These are phyloP conservation scores for Gynandropsis gynandra DNA, from an alignment of 345 rosid genomes.

Conservation along the genomic window DNA sequence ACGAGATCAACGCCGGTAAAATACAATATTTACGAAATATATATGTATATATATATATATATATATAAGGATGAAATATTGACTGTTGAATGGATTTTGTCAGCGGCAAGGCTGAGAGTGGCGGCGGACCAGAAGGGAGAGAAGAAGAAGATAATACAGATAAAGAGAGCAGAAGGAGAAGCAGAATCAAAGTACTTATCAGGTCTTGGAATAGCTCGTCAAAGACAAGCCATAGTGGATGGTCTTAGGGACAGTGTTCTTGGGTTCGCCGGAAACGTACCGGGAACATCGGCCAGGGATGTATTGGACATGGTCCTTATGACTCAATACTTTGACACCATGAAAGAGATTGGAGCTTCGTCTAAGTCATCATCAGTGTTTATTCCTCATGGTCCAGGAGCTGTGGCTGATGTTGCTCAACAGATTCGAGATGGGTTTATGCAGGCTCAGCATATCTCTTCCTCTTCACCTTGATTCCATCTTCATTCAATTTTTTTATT, in stretches of 20 bases:
- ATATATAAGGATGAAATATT: too few species aligned
- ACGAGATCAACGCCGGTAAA: slow-evolving; percentile 47
- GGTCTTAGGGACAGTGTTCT: slow-evolving; percentile 54
- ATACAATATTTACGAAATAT: neutral
- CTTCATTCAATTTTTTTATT: too few species aligned
- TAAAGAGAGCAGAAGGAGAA: slow-evolving; percentile 47
- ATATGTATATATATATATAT: too few species aligned
- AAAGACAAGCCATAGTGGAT: slow-evolving; percentile 53
- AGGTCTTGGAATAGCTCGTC: slow-evolving; percentile 47
- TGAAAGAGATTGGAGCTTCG: slow-evolving; percentile 49
- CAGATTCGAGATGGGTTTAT: slow-evolving; percentile 54
- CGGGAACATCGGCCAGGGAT: slow-evolving; percentile 39
- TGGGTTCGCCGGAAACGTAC: slow-evolving; percentile 46
- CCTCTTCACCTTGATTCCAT: too few species aligned
- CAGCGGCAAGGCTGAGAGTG: slow-evolving; percentile 51
- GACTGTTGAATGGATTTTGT: too few species aligned
- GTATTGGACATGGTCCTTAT: slow-evolving; percentile 35
- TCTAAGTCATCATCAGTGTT: slow-evolving; percentile 40
- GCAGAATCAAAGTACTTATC: slow-evolving; percentile 48
- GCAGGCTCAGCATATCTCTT: slow-evolving; percentile 23
- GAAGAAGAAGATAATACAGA: slow-evolving; percentile 51
- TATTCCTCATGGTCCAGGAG: slow-evolving; percentile 54
- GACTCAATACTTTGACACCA: slow-evolving; percentile 49
- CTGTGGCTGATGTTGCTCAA: slow-evolving; percentile 36
- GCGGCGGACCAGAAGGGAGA: slow-evolving; percentile 53